These are phyloP conservation scores for Babjeviella inositovora DNA, from an alignment of 805 yeast species.

Conservation along the genomic window DNA sequence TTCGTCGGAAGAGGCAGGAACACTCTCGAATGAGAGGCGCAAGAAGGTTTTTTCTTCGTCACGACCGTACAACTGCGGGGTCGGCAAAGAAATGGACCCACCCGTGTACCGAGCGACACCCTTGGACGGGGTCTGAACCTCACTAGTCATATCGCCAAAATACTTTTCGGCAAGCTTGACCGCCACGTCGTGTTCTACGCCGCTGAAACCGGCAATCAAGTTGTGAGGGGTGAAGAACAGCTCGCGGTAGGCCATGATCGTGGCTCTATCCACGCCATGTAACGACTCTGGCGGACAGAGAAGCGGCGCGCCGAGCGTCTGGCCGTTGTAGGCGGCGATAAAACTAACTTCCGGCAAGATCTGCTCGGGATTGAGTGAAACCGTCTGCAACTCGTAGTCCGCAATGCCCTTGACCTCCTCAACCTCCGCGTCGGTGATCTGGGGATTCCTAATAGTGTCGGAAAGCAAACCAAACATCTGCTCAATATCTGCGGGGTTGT, in stretches of 20 bases:
- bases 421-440: conserved; percentile 51
- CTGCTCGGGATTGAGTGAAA: conserved; percentile 70
- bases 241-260: conserved; percentile 43
- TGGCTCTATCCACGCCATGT: conserved; percentile 30
- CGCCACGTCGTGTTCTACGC: conserved; percentile 61
- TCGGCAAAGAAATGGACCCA: conserved; percentile 38
- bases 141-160: conserved; percentile 40
- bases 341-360: conserved; percentile 85
- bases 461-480: conserved; percentile 62
- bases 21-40: conserved; percentile 81
- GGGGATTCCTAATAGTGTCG: conserved; percentile 67
- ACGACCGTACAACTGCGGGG: no score
- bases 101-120: conserved; percentile 38
- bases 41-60: no score
- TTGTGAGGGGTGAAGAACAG: conserved; percentile 65
- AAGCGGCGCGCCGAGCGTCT: conserved; percentile 76
- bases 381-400: conserved; percentile 68
- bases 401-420: conserved; percentile 60
- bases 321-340: conserved; percentile 55
- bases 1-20: conserved; percentile 71
- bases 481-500: conserved; percentile 65
- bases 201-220: conserved; percentile 76
- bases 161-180: conserved; percentile 41
- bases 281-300: conserved; percentile 65
- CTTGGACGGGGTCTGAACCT: conserved; percentile 8